A percentile compares a stretch with the other conserved stretches of the same genome.
Evolutionary conservation across 2,329 filamentous ascomycete genomes (phyloP).

Genomic region (Botrytis hyacinthi): DNA sequence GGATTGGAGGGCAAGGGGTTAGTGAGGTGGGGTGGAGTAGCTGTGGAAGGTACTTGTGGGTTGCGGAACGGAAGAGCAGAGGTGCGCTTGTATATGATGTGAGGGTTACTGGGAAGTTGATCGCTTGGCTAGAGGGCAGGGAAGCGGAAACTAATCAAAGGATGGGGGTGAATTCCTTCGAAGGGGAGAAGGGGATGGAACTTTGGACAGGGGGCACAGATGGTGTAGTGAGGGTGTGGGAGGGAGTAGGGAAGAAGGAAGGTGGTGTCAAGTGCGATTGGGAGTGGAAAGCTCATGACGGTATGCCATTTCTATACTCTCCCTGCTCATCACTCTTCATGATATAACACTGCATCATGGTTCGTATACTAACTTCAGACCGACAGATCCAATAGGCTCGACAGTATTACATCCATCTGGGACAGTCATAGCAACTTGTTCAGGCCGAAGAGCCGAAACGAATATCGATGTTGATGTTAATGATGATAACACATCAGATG

Average conservation of each 20-base stretch:
- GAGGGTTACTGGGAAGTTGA: conserved; percentile 55
- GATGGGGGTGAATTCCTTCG: conserved; percentile 55
- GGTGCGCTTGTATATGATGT: conserved; percentile 63
- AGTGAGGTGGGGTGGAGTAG: conserved; percentile 60
- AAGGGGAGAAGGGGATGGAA: conserved; percentile 52
- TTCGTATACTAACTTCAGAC: conserved; percentile 15
- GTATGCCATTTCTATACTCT: conserved; percentile 23
- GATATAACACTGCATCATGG: not conserved
- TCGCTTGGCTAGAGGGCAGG: conserved; percentile 54
- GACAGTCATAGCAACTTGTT: conserved; percentile 39
- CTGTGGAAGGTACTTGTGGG: conserved; percentile 61
- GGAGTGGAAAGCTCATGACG: conserved; percentile 40
- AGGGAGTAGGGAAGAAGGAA: conserved; percentile 53
- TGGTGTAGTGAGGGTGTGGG: conserved; percentile 58
- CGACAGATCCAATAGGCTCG: conserved; percentile 34
- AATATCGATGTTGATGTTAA: conserved; percentile 17
- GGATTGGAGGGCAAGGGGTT: conserved; percentile 60
- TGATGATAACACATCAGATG: conserved; percentile 21
- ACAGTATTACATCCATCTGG: conserved; percentile 38
- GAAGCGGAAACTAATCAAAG: conserved; percentile 54
- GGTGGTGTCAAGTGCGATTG: conserved; percentile 33
- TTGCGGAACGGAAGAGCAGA: conserved; percentile 57
- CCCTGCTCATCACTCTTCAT: not conserved
- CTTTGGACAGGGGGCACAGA: conserved; percentile 59
- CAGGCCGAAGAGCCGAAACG: conserved; percentile 34